These are phyloP conservation scores for Naematelia encephala DNA, from an alignment of 768 basidiomycete species.

Conservation along the genomic window DNA sequence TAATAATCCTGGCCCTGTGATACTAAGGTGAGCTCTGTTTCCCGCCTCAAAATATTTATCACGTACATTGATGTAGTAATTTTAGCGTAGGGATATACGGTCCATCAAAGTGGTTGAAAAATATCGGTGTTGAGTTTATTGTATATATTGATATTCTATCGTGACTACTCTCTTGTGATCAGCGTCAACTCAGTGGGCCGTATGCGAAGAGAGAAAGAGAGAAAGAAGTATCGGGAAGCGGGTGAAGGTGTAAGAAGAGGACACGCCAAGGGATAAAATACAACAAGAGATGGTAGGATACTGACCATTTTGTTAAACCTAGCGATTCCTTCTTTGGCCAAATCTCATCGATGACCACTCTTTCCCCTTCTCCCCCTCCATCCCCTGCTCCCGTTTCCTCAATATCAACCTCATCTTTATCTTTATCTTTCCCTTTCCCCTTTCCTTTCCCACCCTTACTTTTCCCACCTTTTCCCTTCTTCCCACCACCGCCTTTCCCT, in stretches of 20 bases:
- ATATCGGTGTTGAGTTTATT: slow-evolving; percentile 76
- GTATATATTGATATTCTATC: slow-evolving; percentile 94
- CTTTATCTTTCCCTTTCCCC: slow-evolving; percentile 24
- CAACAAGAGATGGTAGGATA: slow-evolving; percentile 85
- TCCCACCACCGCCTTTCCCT: slow-evolving; percentile 15
- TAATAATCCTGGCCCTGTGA: slow-evolving; percentile 80
- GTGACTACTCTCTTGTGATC: slow-evolving; percentile 59
- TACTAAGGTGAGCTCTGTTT: slow-evolving; percentile 3
- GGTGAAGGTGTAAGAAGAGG: not conserved
- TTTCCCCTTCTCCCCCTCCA: slow-evolving; percentile 18
- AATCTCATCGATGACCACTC: slow-evolving; percentile 61
- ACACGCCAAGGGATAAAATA: slow-evolving; percentile 65
- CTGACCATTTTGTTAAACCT: slow-evolving; percentile 86
- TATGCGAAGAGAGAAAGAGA: too few relatives aligned
- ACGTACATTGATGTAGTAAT: slow-evolving; percentile 81
- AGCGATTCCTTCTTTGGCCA: slow-evolving; percentile 99
- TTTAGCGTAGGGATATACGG: slow-evolving; percentile 84
- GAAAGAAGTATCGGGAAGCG: not conserved
- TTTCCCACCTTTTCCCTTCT: slow-evolving; percentile 17
- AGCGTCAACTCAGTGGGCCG: too few relatives aligned
- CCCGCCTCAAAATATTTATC: not conserved
- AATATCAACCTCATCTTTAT: slow-evolving; percentile 19
- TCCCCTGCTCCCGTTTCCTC: slow-evolving; percentile 31
- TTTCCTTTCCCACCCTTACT: slow-evolving; percentile 24
- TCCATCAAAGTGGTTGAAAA: slow-evolving; percentile 96